Conservation (phyloP, 371 early-diverging fungal genomes). For the Conidiobolus incongruus region DNA sequence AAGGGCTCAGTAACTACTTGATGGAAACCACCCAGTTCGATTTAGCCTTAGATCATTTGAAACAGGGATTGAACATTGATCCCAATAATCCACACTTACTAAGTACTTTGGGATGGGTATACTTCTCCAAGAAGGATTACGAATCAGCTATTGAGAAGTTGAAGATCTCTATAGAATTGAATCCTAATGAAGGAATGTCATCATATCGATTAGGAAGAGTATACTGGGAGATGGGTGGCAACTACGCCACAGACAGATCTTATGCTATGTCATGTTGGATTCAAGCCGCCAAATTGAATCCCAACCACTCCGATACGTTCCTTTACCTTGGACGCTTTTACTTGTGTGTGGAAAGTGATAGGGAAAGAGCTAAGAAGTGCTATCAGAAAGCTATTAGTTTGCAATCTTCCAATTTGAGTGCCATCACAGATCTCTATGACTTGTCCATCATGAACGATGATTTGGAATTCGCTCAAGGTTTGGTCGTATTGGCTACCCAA, state of each 20-base stretch:
- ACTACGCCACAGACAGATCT: slow-evolving; percentile 20
- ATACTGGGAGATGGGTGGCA: slow-evolving; percentile 61
- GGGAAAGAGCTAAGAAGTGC: slow-evolving; percentile 48
- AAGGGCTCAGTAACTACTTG: slow-evolving; percentile 16
- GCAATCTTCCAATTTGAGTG: no score
- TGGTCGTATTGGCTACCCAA: slow-evolving; percentile 21
- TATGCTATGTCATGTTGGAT: slow-evolving; percentile 45
- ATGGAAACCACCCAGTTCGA: slow-evolving; percentile 8
- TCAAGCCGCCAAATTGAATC: slow-evolving; percentile 43
- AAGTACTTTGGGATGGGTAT: slow-evolving; percentile 13
- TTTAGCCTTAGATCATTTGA: background rate
- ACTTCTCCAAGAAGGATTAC: slow-evolving; percentile 10
- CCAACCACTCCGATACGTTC: slow-evolving; percentile 38
- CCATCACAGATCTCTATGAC: no score
- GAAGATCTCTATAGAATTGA: slow-evolving; percentile 17
- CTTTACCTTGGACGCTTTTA: slow-evolving; percentile 66
- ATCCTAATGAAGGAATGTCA: slow-evolving; percentile 23
- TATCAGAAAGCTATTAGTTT: slow-evolving; percentile 49
- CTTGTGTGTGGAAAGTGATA: slow-evolving; percentile 29
- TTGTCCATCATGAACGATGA: slow-evolving; percentile 26
- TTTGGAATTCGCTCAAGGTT: slow-evolving; percentile 22
- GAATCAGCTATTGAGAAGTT: slow-evolving; percentile 29
- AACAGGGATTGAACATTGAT: background rate
- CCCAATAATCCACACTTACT: background rate
- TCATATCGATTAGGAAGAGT: slow-evolving; percentile 46